Percentiles rank a stretch among this genome's conserved stretches.
Conservation (phyloP, 2,329 filamentous ascomycete genomes). For the Fonsecaea multimorphosa region DNA sequence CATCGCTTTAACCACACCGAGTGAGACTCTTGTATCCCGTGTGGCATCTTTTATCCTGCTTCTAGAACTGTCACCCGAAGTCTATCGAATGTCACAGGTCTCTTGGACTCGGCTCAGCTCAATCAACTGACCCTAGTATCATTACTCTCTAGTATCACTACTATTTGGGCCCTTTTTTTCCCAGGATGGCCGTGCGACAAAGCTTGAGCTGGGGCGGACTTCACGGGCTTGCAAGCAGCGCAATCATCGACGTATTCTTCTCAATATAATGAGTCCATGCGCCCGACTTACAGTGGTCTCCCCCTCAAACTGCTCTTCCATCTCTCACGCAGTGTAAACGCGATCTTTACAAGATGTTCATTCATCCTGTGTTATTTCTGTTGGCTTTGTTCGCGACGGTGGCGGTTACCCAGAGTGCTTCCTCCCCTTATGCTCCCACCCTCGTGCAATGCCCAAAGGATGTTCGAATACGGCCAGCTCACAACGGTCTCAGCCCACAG, state of each 20-base stretch:
- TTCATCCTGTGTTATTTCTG: neutral
- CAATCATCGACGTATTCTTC: neutral
- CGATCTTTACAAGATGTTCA: neutral
- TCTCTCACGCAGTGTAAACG: neutral
- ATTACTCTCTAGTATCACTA: too few relatives aligned
- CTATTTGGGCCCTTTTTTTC: too few relatives aligned
- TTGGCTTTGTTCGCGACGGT: neutral
- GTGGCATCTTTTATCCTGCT: too few relatives aligned
- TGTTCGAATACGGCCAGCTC: neutral
- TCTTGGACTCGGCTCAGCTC: too few relatives aligned
- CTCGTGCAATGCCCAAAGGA: neutral
- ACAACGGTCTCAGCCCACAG: constrained; percentile 5
- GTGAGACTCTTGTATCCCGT: too few relatives aligned
- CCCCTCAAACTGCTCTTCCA: neutral
- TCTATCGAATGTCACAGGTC: too few relatives aligned
- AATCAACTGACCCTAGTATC: too few relatives aligned
- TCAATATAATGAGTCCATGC: neutral
- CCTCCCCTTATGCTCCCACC: neutral
- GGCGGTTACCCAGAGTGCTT: neutral
- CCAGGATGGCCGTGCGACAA: too few relatives aligned
- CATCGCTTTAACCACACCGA: too few relatives aligned
- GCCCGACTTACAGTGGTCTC: neutral
- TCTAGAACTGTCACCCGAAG: too few relatives aligned
- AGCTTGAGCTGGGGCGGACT: too few relatives aligned
- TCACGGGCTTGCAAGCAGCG: neutral